Base-by-base conservation (phyloP, 202 grass and related monocot species). In the Thinopyrum obtusiflorum region DNA sequence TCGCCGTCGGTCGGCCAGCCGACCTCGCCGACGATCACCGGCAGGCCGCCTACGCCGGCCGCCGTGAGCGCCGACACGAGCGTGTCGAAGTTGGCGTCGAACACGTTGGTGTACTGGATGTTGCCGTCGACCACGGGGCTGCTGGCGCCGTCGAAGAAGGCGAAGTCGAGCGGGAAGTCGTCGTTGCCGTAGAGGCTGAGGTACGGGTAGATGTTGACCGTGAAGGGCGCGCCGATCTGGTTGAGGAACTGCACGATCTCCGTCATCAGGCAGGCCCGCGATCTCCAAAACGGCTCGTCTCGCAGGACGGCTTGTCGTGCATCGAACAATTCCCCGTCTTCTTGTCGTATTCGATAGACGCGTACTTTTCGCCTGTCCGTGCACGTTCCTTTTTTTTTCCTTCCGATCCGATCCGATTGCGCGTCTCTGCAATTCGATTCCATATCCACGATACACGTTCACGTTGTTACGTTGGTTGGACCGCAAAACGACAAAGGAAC, bases 81-180 rank as follows among this genome's bases (percentile, higher is more conserved):
- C 2, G 95, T 99, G 68, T 97, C 97, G 82, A 99, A 99, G 83
- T 99, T 99, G 88, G 97, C 97, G 24, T 99, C 97, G 51, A 99
- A 99, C 73, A 99, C 93, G 60, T 99, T 99, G 70, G 83, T 91
- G 92, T 99, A 99, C n/a, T n/a, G n/a, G 0, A 40, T 15, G 44
- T 86, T 24, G 72, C 82, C 88, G 84, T 95, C 95, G 3, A 84
- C 11, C 3, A 93, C n/a, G 86, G 0, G 93, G 93, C 67, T 61
- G n/a, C n/a, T 42, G 12, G 53, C 12, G 85, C 92, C 95, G 23
- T 98, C 95, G 86, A 98, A 98, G 91, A 98, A 95, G 69, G 95
- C 95, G 81, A 89, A 98, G 80, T 95, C 86, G 28, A 93, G 35
- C 3, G 95, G 95, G 87, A 98, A 98, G 85, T 83, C 81, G 26